Conservation (phyloP, 2,329 filamentous ascomycete genomes). For the Rugonectria rugulosa region DNA sequence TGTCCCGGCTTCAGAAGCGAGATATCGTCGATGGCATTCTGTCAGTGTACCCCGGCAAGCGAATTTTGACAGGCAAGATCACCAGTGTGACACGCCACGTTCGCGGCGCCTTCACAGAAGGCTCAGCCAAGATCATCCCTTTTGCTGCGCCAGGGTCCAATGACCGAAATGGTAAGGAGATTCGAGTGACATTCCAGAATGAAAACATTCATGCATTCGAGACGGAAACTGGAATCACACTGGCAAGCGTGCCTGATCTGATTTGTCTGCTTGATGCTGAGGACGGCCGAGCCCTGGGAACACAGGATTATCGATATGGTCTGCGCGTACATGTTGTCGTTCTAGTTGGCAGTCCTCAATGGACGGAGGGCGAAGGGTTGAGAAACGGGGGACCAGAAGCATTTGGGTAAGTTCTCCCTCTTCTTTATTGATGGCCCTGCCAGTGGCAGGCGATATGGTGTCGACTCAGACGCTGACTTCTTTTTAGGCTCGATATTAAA, state of each 20-base stretch:
- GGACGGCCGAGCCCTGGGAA: slow-evolving; percentile 18
- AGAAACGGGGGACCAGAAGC: background rate
- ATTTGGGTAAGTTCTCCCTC: slow-evolving; percentile 1
- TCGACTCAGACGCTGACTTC: background rate
- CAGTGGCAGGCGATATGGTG: background rate
- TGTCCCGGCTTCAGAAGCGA: background rate
- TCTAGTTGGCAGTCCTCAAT: slow-evolving; percentile 16
- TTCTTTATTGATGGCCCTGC: background rate
- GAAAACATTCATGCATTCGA: slow-evolving; percentile 13
- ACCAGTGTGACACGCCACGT: slow-evolving; percentile 2
- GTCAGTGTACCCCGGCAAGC: background rate
- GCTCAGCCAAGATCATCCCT: slow-evolving; percentile 2
- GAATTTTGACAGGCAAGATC: slow-evolving; percentile 13
- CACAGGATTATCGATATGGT: slow-evolving; percentile 24
- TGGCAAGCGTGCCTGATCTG: slow-evolving; percentile 23
- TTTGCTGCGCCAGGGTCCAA: background rate
- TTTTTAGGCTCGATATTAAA: background rate
- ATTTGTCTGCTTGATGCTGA: slow-evolving; percentile 19
- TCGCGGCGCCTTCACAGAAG: slow-evolving; percentile 4
- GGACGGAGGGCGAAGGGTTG: slow-evolving; percentile 19
- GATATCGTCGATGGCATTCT: slow-evolving; percentile 5
- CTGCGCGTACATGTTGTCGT: slow-evolving; percentile 16
- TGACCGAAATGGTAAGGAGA: background rate
- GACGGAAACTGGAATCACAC: background rate
- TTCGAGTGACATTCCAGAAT: slow-evolving; percentile 4